Evolutionary conservation across 352 stramenopile species (phyloP).

Genomic region (Globisporangium paroecandrum): DNA sequence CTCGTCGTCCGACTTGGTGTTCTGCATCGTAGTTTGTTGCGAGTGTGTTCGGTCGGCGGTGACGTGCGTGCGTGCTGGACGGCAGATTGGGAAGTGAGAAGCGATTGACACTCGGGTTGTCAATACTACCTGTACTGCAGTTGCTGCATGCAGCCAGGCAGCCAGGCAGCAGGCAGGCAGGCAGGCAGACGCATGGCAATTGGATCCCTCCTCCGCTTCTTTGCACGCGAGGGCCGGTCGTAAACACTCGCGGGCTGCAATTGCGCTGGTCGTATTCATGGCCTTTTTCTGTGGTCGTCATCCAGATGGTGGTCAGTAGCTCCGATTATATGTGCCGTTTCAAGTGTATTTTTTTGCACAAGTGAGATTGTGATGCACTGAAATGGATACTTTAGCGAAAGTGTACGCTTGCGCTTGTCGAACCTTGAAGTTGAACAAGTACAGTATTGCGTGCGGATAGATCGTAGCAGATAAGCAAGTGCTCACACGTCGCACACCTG

Average conservation of each 20-base stretch:
- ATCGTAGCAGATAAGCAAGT: neutral
- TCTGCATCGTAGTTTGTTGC: neutral
- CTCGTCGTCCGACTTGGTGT: slow-evolving; percentile 12
- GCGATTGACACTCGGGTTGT: neutral
- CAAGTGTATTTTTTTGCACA: neutral
- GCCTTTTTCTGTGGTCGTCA: neutral
- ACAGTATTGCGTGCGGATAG: neutral
- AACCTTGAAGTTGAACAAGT: slow-evolving; percentile 4
- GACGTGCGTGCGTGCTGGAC: neutral
- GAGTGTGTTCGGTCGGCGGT: neutral
- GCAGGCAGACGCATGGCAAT: neutral
- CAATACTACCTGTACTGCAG: too few species aligned
- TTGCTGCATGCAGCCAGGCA: too few species aligned
- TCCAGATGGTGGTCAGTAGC: neutral
- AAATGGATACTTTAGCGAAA: neutral
- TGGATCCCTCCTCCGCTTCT: neutral
- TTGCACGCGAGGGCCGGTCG: neutral
- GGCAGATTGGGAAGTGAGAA: neutral
- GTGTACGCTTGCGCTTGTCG: neutral
- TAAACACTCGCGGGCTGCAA: slow-evolving; percentile 1
- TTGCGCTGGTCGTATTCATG: slow-evolving; percentile 7
- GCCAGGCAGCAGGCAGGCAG: too few species aligned
- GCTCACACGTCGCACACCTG: neutral
- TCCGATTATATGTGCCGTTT: neutral
- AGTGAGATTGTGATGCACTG: neutral